Evolutionary conservation across 2,329 filamentous ascomycete genomes (phyloP), one percentile per base, ranked within the genome.

Genomic region (Scopulariopsis brevicaulis): DNA sequence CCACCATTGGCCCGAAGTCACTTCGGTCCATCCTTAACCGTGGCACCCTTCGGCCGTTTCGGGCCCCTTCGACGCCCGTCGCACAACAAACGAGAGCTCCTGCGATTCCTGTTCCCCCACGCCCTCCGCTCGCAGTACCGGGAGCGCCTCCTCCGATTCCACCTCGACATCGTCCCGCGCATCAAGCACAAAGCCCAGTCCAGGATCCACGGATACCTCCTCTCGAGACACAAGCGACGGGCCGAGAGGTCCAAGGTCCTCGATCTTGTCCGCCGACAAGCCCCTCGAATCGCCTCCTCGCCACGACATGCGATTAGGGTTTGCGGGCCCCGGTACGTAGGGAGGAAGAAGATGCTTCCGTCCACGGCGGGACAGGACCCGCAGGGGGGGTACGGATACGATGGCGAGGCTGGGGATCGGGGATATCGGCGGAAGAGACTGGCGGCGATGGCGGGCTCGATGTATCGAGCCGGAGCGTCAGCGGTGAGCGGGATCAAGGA

Each of bases 351-450:
- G 7, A 58, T 58, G 56, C 37, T 25, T 22, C 50, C 56, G 1
- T 28, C 56, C 7, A 46, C 51, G 50, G 32, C 46, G 18, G 51
- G 24, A 34, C 52, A 37, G 37, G 35, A 34, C 20, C 14, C 50
- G 24, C 34, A 53, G n/a, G 56, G 56, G 56, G 63, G 66, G 46
- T 54, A 54, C 34, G 52, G 35, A 22, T 54, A 32, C 37, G 56
- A 56, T 32, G 24, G 37, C 6, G 60, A 60, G 5, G 60, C 70
- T 43, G 72, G 75, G 20, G 82, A 91, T 71, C 79, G 81, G 40
- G 90, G 91, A 1, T 80, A 83, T n/a, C 77, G 90, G 63, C 80
- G 93, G 64, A 87, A 81, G 70, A 95, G 87, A 75, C 74, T 96
- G 51, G 89, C 87, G 2, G 80, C 79, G 51, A 77, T 84, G 73